Conservation (phyloP, 768 basidiomycete species). For the Boletus bicolor region DNA sequence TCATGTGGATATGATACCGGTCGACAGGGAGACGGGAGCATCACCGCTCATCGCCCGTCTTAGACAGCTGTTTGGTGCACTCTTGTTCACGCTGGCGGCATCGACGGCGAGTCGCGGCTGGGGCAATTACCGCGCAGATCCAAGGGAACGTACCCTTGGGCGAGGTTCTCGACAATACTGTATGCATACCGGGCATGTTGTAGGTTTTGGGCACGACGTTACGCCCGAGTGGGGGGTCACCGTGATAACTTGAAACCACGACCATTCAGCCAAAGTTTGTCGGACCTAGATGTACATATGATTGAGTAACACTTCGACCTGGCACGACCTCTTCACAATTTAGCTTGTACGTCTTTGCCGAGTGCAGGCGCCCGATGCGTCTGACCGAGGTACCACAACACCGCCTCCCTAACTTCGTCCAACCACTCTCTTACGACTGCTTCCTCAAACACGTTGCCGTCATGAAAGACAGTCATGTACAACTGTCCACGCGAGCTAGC, state of each 20-base stretch:
- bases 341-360: not conserved
- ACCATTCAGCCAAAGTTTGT: too few species aligned
- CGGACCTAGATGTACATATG: too few species aligned
- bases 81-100: not conserved
- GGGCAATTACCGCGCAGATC: not conserved
- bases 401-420: slow-evolving; percentile 38
- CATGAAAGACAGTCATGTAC: slow-evolving; percentile 35
- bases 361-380: not conserved
- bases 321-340: not conserved
- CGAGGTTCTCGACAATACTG: not conserved
- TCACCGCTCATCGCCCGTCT: not conserved
- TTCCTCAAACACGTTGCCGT: slow-evolving; percentile 45
- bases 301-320: too few species aligned
- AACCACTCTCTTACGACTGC: slow-evolving; percentile 46
- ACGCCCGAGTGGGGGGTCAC: too few species aligned
- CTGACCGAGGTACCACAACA: slow-evolving; percentile 31
- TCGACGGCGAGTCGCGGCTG: slow-evolving; percentile 3
- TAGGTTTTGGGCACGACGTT: not conserved
- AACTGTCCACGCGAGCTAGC: slow-evolving; percentile 33
- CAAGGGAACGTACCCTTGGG: not conserved
- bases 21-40: not conserved
- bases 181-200: not conserved
- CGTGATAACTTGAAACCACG: too few species aligned
- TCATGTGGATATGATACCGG: not conserved
- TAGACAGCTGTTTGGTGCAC: not conserved